Base-by-base conservation (phyloP, 2,329 filamentous ascomycete species). In the Colletotrichum sp. region DNA sequence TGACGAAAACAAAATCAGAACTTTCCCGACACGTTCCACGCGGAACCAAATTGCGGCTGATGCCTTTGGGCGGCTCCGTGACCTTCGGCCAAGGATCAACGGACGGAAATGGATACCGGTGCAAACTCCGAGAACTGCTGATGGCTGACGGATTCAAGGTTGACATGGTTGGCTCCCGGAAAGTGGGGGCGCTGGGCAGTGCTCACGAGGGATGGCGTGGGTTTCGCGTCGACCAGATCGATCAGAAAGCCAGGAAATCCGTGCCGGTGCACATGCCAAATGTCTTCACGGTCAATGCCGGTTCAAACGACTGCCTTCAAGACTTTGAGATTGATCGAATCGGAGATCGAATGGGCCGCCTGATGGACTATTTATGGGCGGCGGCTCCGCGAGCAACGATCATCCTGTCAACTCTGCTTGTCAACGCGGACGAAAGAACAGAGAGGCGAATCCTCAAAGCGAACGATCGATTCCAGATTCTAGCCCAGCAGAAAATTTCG, bases 61-160 rank as follows among this genome's bases (percentile, higher is more conserved):
- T 86, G 82, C 83, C 84, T 0, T 79, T 86, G 3, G 84, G 85
- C 16, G 84, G 83, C 43, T 84, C 84, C 55, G 83, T 86, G 73
- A 85, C 83, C 8, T 83, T 80, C 70, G 84, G 85, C 21, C 76
- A 78, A 30, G 78, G 70, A 3, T 85, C 84, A 1, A 78, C 70
- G 13, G 79, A 83, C 71, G 81, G 81, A 13, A 85, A 85, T 64
- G 84, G 84, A 18, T 86, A 85, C 78, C 82, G 84, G 10, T 76
- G 83, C 61, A 60, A 68, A 32, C 81, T 88, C 13, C 81, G 82
- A 16, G 79, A 85, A 48, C 72, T 81, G 67, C 80, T 88, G 18
- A 75, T 78, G 12, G 62, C 70, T 3, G 70, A 78, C 56, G 83
- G 83, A 13, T 81, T 83, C 71, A 18, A 77, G 8, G 81, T 84